Base-by-base conservation (phyloP, 2,329 filamentous ascomycete species). In the Talaromyces funiculosus region DNA sequence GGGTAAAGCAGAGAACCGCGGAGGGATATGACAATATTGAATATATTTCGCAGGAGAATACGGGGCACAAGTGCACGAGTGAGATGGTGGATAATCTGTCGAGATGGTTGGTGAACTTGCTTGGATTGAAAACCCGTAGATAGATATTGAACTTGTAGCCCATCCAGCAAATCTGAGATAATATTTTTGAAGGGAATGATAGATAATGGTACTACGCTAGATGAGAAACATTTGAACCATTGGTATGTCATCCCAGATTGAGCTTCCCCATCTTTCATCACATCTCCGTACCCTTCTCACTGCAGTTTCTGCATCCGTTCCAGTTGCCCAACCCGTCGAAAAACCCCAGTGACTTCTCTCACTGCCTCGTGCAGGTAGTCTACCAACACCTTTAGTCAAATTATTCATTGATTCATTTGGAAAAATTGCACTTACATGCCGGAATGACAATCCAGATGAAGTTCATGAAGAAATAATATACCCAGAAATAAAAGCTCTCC, bases 11-110 rank as follows among this genome's bases (percentile, higher is more conserved):
- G 12, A 38, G 53, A 18, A 6, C 4, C 2, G 12, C 3, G 9
- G 60, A 58, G 26, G 38, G 55, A 8, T 54, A 58, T 42, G 2
- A n/a, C 3, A 61, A 61, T 22, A 43, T 61, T 3, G 55, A 58
- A 6, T 57, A 61, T 42, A 54, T 55, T 54, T 47, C 38, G 26
- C 55, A 61, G 47, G 54, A 61, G 9, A 58, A 61, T 42, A 57
- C 54, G 6, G 60, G 60, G 3, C 60, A 61, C 33, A 18, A 12
- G 6, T 58, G 47, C n/a, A 58, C 60, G 20, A 20, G 47, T 14
- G 2, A 38, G 6, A 61, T 58, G 60, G 47, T 61, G 14, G 60
- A 54, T n/a, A 47, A 47, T 33, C 12, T 61, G 35, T 49, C 55
- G n/a, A 8, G 22, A 31, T 61, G 60, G 60, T 14, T 61, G 4